Percentiles rank a stretch among this genome's conserved stretches.
phyloP scores from a whole-genome alignment of 1,139 yeast genomes.

The Debaryomyces sp. region DNA sequence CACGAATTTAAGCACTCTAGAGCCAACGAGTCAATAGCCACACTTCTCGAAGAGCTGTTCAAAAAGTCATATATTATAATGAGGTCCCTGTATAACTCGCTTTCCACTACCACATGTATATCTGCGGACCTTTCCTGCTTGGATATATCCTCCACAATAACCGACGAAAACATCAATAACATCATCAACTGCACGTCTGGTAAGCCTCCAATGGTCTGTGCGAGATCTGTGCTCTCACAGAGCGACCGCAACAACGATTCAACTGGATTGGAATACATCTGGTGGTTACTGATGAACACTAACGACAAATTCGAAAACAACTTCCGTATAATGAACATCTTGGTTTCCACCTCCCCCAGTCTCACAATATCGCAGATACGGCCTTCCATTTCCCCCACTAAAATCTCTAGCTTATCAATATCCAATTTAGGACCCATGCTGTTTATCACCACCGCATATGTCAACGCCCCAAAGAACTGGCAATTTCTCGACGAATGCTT shows the following conservation, averaged over 20 bases:
- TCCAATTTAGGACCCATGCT: slow-evolving; percentile 23
- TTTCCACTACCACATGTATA: slow-evolving; percentile 34
- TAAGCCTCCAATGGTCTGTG: neutral
- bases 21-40: slow-evolving; percentile 22
- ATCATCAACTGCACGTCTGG: slow-evolving; percentile 13
- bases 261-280: slow-evolving; percentile 18
- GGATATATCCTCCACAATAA: slow-evolving; percentile 57
- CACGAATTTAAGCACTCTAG: slow-evolving; percentile 37
- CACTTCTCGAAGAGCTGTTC: slow-evolving; percentile 9
- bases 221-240: neutral
- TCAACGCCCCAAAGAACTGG: slow-evolving; percentile 72
- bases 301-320: slow-evolving; percentile 56
- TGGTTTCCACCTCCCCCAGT: slow-evolving; percentile 13
- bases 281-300: slow-evolving; percentile 42
- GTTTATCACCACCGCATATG: slow-evolving; percentile 61
- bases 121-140: slow-evolving; percentile 31
- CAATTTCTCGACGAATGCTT: slow-evolving; percentile 48
- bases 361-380: slow-evolving; percentile 8
- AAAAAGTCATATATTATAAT: slow-evolving; percentile 10
- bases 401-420: slow-evolving; percentile 8
- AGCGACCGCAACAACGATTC: slow-evolving; percentile 10
- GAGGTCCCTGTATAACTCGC: slow-evolving; percentile 23
- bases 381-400: slow-evolving; percentile 13
- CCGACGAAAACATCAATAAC: slow-evolving; percentile 42
- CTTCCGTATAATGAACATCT: slow-evolving; percentile 34